A percentile compares a stretch with the other conserved stretches of the same genome.
Evolutionary conservation across 2,329 filamentous ascomycete genomes (phyloP).

Genomic region (Arachnomyces sp.): DNA sequence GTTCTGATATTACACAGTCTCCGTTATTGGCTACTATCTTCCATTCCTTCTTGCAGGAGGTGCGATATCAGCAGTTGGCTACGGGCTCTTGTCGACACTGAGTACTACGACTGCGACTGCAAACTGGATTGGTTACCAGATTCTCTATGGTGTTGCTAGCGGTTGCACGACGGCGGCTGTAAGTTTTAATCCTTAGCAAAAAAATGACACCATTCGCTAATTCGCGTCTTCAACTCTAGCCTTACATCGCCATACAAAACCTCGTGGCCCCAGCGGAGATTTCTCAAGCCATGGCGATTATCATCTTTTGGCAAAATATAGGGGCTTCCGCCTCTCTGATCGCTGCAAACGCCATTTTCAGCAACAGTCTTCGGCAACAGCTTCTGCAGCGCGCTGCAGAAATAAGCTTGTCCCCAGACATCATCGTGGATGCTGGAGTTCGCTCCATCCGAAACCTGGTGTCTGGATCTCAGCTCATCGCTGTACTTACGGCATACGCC

Average conservation of each 20-base stretch:
- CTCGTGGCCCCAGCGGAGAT: constrained; percentile 18
- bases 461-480: constrained; percentile 16
- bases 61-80: constrained; percentile 20
- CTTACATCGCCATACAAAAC: constrained; percentile 22
- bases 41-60: constrained; percentile 23
- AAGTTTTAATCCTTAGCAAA: constrained; percentile 5
- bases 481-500: constrained; percentile 20
- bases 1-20: constrained; percentile 12
- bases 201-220: not conserved
- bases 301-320: constrained; percentile 28
- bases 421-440: constrained; percentile 19
- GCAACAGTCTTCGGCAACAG: constrained; percentile 17
- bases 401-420: constrained; percentile 14
- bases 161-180: constrained; percentile 11
- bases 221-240: constrained; percentile 8
- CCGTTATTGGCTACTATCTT: constrained; percentile 25
- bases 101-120: constrained; percentile 13
- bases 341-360: constrained; percentile 22
- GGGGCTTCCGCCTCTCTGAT: constrained; percentile 23
- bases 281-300: constrained; percentile 20
- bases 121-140: constrained; percentile 24
- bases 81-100: constrained; percentile 27
- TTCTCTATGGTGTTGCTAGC: constrained; percentile 18
- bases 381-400: constrained; percentile 11
- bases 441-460: constrained; percentile 17